Evolutionary conservation across 345 rosid genomes (phyloP).

Genomic region (Trapa incisa): DNA sequence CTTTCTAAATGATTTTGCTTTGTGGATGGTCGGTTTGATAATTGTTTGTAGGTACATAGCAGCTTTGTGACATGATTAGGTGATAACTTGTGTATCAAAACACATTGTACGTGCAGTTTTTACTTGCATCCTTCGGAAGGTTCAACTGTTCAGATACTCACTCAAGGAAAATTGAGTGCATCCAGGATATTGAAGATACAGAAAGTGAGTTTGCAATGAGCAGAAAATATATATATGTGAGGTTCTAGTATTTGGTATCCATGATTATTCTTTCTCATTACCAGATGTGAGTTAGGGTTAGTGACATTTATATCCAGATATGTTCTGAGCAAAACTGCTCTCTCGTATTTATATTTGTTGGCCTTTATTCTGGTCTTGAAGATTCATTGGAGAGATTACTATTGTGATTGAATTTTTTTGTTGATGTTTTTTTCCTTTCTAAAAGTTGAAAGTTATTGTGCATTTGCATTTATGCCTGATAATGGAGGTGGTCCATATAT

Average conservation of each 20-base stretch:
- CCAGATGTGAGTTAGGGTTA: neutral
- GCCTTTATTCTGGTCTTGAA: neutral
- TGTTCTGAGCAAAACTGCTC: neutral
- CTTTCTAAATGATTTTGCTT: neutral
- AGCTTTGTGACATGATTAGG: neutral
- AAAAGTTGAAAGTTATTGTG: neutral
- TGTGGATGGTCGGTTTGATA: neutral
- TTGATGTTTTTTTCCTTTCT: neutral
- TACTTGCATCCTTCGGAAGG: slow-evolving; percentile 92
- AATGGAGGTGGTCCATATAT: neutral
- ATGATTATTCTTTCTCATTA: neutral
- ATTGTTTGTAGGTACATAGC: neutral
- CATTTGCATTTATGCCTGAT: neutral
- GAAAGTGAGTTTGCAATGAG: slow-evolving; percentile 40
- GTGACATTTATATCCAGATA: neutral
- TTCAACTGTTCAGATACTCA: slow-evolving; percentile 63
- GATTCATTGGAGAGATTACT: neutral
- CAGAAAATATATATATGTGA: neutral
- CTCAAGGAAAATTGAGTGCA: slow-evolving; percentile 97
- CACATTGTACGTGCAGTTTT: slow-evolving; percentile 70
- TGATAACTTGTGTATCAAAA: neutral
- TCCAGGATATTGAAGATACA: slow-evolving; percentile 95
- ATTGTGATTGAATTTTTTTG: neutral
- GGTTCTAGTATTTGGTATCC: neutral
- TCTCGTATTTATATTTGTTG: neutral